These are phyloP conservation scores for Puccinia coronata DNA, from an alignment of 1,284 basidiomycete species.

Conservation along the genomic window DNA sequence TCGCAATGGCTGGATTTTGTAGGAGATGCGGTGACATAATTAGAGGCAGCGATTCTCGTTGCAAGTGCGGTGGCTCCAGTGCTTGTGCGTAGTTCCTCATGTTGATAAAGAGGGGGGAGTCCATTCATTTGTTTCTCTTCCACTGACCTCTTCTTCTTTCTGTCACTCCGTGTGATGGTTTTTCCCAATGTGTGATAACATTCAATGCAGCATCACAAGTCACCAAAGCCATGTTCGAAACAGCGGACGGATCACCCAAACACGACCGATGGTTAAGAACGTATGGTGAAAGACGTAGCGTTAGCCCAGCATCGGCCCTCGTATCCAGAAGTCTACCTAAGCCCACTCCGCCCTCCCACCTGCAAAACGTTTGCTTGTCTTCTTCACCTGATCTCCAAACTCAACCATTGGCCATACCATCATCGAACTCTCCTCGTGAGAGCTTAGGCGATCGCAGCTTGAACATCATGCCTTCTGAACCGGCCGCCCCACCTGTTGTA, in stretches of 20 bases:
- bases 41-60: slow-evolving; percentile 37
- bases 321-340: slow-evolving; percentile 14
- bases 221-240: slow-evolving; percentile 45
- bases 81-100: slow-evolving; percentile 30
- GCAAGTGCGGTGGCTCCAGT: slow-evolving; percentile 48
- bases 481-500: slow-evolving; percentile 5
- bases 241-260: slow-evolving; percentile 10
- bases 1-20: slow-evolving; percentile 46
- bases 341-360: slow-evolving; percentile 22
- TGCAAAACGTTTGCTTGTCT: slow-evolving; percentile 20
- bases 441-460: slow-evolving; percentile 8
- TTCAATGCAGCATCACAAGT: slow-evolving; percentile 38
- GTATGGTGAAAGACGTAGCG: slow-evolving; percentile 40
- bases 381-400: slow-evolving; percentile 17
- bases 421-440: neutral
- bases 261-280: slow-evolving; percentile 49
- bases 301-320: slow-evolving; percentile 19
- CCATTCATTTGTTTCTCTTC: neutral
- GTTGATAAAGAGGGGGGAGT: neutral
- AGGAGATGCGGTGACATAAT: slow-evolving; percentile 49
- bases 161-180: neutral
- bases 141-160: neutral
- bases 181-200: neutral
- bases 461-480: slow-evolving; percentile 21
- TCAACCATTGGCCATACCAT: neutral